phyloP scores from a whole-genome alignment of 2,329 filamentous ascomycete species.

The Tolypocladium endophyticum region DNA sequence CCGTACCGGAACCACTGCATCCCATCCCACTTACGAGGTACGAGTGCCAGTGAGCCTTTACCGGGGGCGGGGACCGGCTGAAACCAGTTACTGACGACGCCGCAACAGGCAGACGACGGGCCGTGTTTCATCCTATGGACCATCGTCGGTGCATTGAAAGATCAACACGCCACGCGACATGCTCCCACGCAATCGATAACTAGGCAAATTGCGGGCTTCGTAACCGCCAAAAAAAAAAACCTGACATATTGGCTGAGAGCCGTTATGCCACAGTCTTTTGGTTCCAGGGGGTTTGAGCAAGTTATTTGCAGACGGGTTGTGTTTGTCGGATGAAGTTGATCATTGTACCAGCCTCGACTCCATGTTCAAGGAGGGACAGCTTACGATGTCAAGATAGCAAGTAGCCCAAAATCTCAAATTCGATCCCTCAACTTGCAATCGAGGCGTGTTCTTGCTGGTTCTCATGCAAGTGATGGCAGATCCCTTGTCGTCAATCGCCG shows the following conservation, averaged over 20 bases:
- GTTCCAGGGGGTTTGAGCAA: not conserved
- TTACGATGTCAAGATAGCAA: not conserved
- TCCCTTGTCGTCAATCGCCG: not conserved
- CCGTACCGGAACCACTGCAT: not conserved
- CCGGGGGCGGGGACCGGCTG: not conserved
- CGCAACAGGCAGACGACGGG: not conserved
- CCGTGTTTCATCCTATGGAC: not conserved
- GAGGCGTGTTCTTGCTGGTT: not conserved
- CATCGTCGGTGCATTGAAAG: not conserved
- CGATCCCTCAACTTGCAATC: not conserved
- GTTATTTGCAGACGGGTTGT: not conserved
- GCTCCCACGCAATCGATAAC: not conserved
- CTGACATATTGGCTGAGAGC: not conserved
- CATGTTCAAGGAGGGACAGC: not conserved
- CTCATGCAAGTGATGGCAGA: not conserved
- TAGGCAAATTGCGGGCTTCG: not conserved
- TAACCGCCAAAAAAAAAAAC: not conserved
- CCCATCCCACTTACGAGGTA: no score
- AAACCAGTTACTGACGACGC: not conserved
- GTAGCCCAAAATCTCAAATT: not conserved
- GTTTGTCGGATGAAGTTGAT: no score
- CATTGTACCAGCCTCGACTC: not conserved
- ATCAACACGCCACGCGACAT: not conserved
- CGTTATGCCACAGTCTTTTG: not conserved
- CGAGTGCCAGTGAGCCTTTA: no score